A percentile compares a stretch with the other conserved stretches of the same genome.
Evolutionary conservation across 108 stramenopile genomes (phyloP).

Genomic region (Fistulifera solaris): DNA sequence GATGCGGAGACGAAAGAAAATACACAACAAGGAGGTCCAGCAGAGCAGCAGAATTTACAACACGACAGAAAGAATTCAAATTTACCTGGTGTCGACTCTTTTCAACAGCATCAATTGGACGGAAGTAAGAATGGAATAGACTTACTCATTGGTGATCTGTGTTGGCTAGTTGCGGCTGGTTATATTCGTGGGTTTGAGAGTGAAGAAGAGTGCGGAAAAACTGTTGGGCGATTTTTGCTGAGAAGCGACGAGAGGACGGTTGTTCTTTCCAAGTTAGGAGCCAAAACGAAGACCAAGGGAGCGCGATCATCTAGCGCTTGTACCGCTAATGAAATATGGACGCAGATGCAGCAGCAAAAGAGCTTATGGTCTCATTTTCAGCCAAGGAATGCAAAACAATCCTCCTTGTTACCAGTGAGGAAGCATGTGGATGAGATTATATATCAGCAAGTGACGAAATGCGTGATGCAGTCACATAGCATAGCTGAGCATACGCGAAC

Average conservation of each 20-base stretch:
- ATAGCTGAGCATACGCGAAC: background rate
- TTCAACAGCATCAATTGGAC: no score
- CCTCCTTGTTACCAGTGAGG: conserved; percentile 40
- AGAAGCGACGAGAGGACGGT: conserved; percentile 42
- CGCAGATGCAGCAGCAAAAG: conserved; percentile 72
- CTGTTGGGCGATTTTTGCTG: conserved; percentile 41
- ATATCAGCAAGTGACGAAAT: conserved; percentile 38
- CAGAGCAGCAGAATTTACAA: no score
- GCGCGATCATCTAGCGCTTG: background rate
- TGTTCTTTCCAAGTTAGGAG: conserved; percentile 45
- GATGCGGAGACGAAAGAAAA: background rate
- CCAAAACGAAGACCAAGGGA: background rate
- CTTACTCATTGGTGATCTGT: no score
- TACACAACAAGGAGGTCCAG: background rate
- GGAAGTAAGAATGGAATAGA: no score
- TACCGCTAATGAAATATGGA: conserved; percentile 52
- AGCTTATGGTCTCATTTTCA: conserved; percentile 26
- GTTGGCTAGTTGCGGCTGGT: conserved; percentile 44
- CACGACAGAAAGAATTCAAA: no score
- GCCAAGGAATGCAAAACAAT: conserved; percentile 4
- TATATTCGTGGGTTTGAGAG: conserved; percentile 52
- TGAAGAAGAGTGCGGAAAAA: conserved; percentile 76
- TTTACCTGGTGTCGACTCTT: no score
- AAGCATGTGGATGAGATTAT: conserved; percentile 52
- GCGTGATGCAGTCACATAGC: conserved; percentile 10